Evolutionary conservation across 2,329 filamentous ascomycete genomes (phyloP).

Genomic region (Camillea tinctor): DNA sequence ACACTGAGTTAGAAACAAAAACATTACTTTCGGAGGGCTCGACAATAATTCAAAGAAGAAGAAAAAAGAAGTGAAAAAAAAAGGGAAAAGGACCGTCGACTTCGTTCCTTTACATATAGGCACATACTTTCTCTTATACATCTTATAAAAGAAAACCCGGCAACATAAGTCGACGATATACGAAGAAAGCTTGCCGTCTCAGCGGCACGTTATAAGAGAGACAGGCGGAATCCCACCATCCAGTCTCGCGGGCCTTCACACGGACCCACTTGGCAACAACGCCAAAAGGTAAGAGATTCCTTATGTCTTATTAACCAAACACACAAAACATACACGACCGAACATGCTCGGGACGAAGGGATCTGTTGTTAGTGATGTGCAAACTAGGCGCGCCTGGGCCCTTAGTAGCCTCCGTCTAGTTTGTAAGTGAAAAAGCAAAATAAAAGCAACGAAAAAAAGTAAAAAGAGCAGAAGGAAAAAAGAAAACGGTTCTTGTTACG

Average conservation of each 20-base stretch:
- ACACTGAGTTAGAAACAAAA: neutral
- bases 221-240: conserved; percentile 6
- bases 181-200: neutral
- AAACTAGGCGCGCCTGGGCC: neutral
- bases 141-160: neutral
- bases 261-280: conserved; percentile 17
- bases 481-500: neutral
- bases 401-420: neutral
- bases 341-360: conserved; percentile 3
- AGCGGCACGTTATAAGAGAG: conserved; percentile 3
- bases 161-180: conserved; percentile 8
- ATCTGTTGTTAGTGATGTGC: conserved; percentile 7
- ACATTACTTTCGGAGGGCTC: neutral
- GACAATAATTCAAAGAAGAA: neutral
- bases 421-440: neutral
- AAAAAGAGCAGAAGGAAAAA: neutral
- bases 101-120: neutral
- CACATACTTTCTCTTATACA: neutral
- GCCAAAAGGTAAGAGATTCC: conserved; percentile 14
- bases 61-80: too few relatives aligned
- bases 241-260: conserved; percentile 11
- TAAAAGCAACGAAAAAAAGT: conserved; percentile 3
- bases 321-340: neutral
- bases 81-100: neutral
- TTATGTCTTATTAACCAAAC: conserved; percentile 14